Evolutionary conservation across 345 rosid genomes (phyloP), one percentile per base, ranked within the genome.

Genomic region (Geranium rotundifolium): DNA sequence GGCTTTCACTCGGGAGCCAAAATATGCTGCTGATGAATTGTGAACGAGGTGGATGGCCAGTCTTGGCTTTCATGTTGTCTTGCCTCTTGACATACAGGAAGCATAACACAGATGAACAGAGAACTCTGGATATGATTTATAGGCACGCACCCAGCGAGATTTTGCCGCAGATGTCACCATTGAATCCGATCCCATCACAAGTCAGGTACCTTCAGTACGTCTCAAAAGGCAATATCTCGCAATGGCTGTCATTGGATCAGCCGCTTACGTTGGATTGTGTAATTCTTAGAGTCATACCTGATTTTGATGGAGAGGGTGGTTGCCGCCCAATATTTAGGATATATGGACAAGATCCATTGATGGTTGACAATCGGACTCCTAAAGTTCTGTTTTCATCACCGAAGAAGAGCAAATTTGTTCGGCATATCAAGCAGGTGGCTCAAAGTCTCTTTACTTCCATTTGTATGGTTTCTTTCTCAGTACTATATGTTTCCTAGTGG

Each of bases 11-110:
- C 23, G 79, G 80, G 58, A 86, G 75, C 62, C 88, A 82, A 71
- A 88, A 88, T 57, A 76, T 85, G 75, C 72, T 88, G 64, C 62
- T 85, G 78, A 70, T 81, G 69, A 86, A 85, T 64, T 84, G 96
- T 52, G 96, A 84, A 71, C 75, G 68, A 57, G 86, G 91, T 4
- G 88, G 88, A 17, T 85, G 89, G 96, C 96, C 92, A 8, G 79
- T 83, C 68, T 62, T 88, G 78, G 86, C 86, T 9, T 88, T 88
- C 70, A 82, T 88, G 96, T 88, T 88, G 31, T 82, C 91, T 65
- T 83, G 91, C 7, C 82, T 88, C 59, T 69, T 85, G 79, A 64
- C 85, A 54, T 78, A 85, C 61, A 66, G 85, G 61, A 88, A 85
- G 70, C 88, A 82, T 67, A 74, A 73, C 58, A 78, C 66, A 0